phyloP scores from a whole-genome alignment of 2,329 filamentous ascomycete species.

The Dactylellina sp. region DNA sequence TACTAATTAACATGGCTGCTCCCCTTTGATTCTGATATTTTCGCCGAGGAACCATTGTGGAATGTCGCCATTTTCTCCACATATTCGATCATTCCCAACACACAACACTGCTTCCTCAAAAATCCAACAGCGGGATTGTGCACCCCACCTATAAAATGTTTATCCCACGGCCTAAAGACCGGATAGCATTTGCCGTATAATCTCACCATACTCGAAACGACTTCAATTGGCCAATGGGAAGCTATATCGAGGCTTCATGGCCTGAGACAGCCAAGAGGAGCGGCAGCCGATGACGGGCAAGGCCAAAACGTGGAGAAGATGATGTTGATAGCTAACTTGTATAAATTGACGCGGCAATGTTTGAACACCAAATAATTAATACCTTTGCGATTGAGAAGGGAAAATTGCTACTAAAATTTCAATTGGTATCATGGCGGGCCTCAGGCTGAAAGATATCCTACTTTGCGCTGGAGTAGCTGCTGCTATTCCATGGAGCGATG shows the following conservation, averaged over 20 bases:
- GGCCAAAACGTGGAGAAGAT: background rate
- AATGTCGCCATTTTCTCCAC: slow-evolving; percentile 55
- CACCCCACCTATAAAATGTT: slow-evolving; percentile 2
- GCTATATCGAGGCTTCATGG: slow-evolving; percentile 6
- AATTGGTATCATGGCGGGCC: slow-evolving; percentile 11
- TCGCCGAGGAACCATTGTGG: background rate
- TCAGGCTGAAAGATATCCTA: slow-evolving; percentile 33
- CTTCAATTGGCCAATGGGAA: slow-evolving; percentile 44
- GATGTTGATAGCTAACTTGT: slow-evolving; percentile 19
- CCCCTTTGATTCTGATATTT: background rate
- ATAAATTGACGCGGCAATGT: slow-evolving; percentile 24
- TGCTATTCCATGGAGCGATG: slow-evolving; percentile 29
- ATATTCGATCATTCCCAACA: slow-evolving; percentile 50
- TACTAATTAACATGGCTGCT: background rate
- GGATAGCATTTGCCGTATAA: slow-evolving; percentile 37
- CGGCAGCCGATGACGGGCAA: slow-evolving; percentile 29
- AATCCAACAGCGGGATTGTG: slow-evolving; percentile 25
- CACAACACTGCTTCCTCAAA: slow-evolving; percentile 29
- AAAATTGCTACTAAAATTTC: background rate
- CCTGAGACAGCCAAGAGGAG: background rate
- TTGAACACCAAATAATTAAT: too few species aligned
- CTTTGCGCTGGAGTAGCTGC: slow-evolving; percentile 40
- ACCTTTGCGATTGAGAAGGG: background rate
- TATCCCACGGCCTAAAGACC: slow-evolving; percentile 29
- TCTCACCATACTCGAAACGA: background rate